Percentiles rank a stretch among this genome's conserved stretches.
These are phyloP conservation scores for Neurospora sp. DNA, from an alignment of 495 filamentous ascomycete genomes.

Conservation along the genomic window DNA sequence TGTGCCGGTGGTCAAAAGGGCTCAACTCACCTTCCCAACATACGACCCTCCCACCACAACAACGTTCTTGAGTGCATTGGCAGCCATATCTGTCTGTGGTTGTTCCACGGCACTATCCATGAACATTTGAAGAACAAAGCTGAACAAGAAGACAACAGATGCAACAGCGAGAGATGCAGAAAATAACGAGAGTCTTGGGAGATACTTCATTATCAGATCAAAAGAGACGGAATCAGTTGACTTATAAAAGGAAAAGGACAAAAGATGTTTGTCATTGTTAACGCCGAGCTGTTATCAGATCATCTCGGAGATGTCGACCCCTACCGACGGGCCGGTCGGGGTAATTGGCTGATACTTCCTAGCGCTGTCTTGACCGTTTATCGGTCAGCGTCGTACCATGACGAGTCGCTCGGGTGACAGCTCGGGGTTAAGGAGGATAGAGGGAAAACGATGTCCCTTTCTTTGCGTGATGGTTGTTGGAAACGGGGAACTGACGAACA, in stretches of 20 bases:
- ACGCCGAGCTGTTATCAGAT: neutral
- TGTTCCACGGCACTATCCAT: neutral
- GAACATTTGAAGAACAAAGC: neutral
- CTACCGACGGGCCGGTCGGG: neutral
- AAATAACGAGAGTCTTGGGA: neutral
- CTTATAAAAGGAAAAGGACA: neutral
- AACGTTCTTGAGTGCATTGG: constrained; percentile 9
- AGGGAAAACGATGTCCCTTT: neutral
- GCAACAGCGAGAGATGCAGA: neutral
- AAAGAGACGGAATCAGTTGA: neutral
- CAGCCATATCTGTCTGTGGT: constrained; percentile 1
- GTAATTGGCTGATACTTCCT: neutral
- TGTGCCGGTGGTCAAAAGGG: neutral
- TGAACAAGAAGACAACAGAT: neutral
- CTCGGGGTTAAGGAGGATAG: neutral
- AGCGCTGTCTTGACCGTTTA: neutral
- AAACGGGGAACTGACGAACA: neutral
- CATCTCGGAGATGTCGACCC: neutral
- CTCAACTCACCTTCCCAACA: constrained; percentile 15
- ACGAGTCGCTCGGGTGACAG: neutral
- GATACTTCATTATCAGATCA: neutral
- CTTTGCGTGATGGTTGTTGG: neutral
- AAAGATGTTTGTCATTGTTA: neutral
- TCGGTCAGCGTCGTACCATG: neutral
- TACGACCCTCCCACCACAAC: constrained; percentile 20